Conservation (phyloP, 768 basidiomycete genomes). For the Rhodotorula diobovata region DNA sequence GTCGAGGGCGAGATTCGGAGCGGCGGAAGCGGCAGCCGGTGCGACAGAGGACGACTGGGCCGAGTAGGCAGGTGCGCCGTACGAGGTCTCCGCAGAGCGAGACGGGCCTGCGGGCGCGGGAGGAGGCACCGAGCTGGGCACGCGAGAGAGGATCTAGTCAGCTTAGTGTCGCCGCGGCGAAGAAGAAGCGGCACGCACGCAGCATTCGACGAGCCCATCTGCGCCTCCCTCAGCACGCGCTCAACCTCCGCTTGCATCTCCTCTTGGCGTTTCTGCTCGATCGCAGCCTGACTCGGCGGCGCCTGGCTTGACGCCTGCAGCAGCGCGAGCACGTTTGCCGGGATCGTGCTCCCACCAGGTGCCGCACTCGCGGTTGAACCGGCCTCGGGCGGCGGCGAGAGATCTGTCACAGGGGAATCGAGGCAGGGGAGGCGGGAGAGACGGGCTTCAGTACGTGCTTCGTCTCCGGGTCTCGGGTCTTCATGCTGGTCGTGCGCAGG, state of each 20-base stretch:
- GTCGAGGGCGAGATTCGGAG: conserved; percentile 46
- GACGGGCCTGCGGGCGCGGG: background rate
- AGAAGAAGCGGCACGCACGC: background rate
- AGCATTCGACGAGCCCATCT: background rate
- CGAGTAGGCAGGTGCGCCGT: background rate
- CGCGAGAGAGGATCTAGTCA: no score
- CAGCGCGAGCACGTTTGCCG: conserved; percentile 34
- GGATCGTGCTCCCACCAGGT: conserved; percentile 3
- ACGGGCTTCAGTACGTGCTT: background rate
- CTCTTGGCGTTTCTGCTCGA: conserved; percentile 12
- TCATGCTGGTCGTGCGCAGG: background rate
- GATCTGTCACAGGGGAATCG: background rate
- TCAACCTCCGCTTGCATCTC: conserved; percentile 14
- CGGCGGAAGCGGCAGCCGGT: background rate
- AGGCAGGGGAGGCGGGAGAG: background rate
- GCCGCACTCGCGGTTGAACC: background rate
- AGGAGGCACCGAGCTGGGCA: no score
- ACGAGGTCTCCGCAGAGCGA: background rate
- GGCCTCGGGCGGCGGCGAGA: background rate
- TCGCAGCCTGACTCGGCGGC: conserved; percentile 5
- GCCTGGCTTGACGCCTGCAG: conserved; percentile 1
- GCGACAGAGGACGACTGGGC: background rate
- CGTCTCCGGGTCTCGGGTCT: background rate
- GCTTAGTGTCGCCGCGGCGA: background rate
- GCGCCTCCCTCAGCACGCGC: conserved; percentile 20